Evolutionary conservation across 2,329 filamentous ascomycete genomes (phyloP).

Genomic region (Metarhizium humberi): DNA sequence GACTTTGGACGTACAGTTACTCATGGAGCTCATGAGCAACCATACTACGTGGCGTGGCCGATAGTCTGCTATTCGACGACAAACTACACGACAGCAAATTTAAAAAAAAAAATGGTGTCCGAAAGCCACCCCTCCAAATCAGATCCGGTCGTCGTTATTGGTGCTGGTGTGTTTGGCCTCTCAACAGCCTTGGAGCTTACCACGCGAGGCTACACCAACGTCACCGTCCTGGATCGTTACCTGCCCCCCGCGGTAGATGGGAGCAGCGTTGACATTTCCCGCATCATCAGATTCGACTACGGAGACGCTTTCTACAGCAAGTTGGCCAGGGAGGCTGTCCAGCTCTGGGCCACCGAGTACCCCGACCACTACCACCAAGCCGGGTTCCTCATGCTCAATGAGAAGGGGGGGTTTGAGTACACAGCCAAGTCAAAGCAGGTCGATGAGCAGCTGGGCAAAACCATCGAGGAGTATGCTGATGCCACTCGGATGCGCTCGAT

Average conservation of each 20-base stretch:
- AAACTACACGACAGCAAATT: background rate
- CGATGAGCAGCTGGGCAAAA: slow-evolving; percentile 9
- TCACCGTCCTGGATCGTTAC: slow-evolving; percentile 27
- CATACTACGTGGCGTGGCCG: background rate
- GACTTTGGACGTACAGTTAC: background rate
- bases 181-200: slow-evolving; percentile 18
- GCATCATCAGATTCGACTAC: slow-evolving; percentile 46
- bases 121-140: background rate
- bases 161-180: slow-evolving; percentile 22
- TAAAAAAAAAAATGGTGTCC: background rate
- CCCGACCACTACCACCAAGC: slow-evolving; percentile 19
- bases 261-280: slow-evolving; percentile 31
- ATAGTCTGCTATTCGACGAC: background rate
- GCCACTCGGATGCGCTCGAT: slow-evolving; percentile 10
- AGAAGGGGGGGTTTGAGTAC: slow-evolving; percentile 11
- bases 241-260: slow-evolving; percentile 26
- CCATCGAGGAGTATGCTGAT: slow-evolving; percentile 15
- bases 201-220: slow-evolving; percentile 18
- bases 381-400: slow-evolving; percentile 22
- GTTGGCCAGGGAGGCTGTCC: slow-evolving; percentile 35
- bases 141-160: slow-evolving; percentile 14
- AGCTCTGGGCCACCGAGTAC: slow-evolving; percentile 18
- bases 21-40: background rate
- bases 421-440: slow-evolving; percentile 11
- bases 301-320: slow-evolving; percentile 51